phyloP scores from a whole-genome alignment of 176 grass and related monocot genomes.

The Oryza australiensis region DNA sequence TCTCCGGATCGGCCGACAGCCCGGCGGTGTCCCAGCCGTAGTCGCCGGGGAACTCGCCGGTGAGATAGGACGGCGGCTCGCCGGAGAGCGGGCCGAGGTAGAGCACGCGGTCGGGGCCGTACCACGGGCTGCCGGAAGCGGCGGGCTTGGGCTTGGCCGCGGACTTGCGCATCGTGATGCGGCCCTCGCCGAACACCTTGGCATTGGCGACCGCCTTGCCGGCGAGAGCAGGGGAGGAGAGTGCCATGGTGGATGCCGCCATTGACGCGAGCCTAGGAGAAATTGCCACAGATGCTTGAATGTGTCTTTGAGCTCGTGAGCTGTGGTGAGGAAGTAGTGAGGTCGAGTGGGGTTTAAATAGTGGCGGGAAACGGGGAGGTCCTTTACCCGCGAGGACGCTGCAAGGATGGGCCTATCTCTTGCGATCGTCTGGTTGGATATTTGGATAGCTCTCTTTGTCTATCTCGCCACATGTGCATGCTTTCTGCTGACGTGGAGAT shows the following conservation, averaged over 20 bases:
- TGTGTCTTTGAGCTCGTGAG: neutral
- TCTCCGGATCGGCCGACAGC: slow-evolving; percentile 53
- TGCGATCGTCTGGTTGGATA: slow-evolving; percentile 16
- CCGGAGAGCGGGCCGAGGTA: slow-evolving; percentile 52
- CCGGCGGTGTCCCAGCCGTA: slow-evolving; percentile 57
- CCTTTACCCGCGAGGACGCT: neutral
- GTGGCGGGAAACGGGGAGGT: slow-evolving; percentile 5
- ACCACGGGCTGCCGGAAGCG: slow-evolving; percentile 29
- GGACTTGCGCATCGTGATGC: slow-evolving; percentile 50
- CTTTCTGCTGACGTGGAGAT: slow-evolving; percentile 8
- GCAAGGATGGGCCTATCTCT: slow-evolving; percentile 30
- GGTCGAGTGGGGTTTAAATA: slow-evolving; percentile 33
- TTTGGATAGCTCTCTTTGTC: neutral
- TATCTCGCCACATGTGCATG: neutral
- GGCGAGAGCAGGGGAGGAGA: slow-evolving; percentile 26
- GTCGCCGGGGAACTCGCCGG: slow-evolving; percentile 53
- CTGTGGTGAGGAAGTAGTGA: neutral
- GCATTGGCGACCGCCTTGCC: slow-evolving; percentile 13
- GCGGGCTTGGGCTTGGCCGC: slow-evolving; percentile 26
- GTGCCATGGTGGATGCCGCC: slow-evolving; percentile 34
- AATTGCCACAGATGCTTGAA: neutral
- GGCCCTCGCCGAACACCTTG: slow-evolving; percentile 42
- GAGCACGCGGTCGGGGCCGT: slow-evolving; percentile 40
- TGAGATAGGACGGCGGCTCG: slow-evolving; percentile 51
- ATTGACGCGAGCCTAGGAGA: slow-evolving; percentile 12